Conservation (phyloP, 495 filamentous ascomycete genomes). For the Aspergillus asperescens region DNA sequence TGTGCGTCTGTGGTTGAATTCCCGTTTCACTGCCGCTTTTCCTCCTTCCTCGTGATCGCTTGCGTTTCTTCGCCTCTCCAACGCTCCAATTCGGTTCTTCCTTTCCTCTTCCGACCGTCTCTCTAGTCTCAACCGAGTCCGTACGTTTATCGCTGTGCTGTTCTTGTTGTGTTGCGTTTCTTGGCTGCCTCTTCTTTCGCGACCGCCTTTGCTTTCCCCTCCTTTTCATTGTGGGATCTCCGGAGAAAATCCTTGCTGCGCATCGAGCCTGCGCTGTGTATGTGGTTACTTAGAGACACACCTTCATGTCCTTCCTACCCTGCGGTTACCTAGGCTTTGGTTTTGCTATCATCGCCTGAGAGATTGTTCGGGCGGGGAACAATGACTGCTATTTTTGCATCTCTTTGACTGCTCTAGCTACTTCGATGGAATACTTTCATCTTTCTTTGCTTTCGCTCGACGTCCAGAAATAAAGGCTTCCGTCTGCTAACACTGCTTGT, state of each 20-base stretch:
- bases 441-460: not conserved
- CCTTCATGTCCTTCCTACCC: not conserved
- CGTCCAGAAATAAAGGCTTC: not conserved
- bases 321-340: not conserved
- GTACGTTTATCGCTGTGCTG: slow-evolving; percentile 10
- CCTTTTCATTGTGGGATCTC: not conserved
- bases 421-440: not conserved
- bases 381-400: not conserved
- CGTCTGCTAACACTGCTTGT: slow-evolving; percentile 1
- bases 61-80: slow-evolving; percentile 13
- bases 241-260: not conserved
- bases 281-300: not conserved
- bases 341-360: not conserved
- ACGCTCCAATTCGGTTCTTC: not conserved
- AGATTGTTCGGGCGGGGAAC: not conserved
- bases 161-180: not conserved
- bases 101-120: not conserved
- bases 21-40: slow-evolving; percentile 24
- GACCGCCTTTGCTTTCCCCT: slow-evolving; percentile 9
- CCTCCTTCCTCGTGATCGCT: slow-evolving; percentile 19
- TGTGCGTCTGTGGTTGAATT: slow-evolving; percentile 32
- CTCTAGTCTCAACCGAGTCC: slow-evolving; percentile 9
- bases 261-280: not conserved
- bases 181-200: slow-evolving; percentile 8
- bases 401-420: too few species aligned